Evolutionary conservation across 1,284 basidiomycete species (phyloP).

Genomic region (Microbotryum intermedium): DNA sequence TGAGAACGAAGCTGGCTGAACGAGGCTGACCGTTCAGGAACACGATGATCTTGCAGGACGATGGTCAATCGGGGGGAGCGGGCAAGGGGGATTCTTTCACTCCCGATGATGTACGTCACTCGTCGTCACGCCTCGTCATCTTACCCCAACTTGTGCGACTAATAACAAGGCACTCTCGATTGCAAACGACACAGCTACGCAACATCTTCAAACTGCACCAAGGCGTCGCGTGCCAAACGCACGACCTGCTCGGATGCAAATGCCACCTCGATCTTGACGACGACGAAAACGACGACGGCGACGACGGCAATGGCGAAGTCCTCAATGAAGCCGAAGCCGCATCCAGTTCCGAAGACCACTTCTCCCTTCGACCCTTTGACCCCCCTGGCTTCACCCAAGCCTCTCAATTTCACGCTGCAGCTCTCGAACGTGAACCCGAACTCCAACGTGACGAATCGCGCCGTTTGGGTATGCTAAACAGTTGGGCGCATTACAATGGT

Average conservation of each 20-base stretch:
- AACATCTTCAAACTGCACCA: conserved; percentile 84
- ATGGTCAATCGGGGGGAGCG: background rate
- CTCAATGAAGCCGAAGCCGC: background rate
- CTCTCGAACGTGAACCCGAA: conserved; percentile 25
- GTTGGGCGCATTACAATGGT: conserved; percentile 75
- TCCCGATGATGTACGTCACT: conserved; percentile 61
- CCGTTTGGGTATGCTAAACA: conserved; percentile 46
- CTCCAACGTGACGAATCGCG: background rate
- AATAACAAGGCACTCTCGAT: no score
- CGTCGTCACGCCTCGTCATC: background rate
- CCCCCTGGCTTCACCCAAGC: conserved; percentile 58
- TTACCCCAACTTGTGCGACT: background rate
- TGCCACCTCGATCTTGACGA: conserved; percentile 29
- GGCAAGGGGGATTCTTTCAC: conserved; percentile 63
- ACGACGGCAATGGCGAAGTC: conserved; percentile 31
- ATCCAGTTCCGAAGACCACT: conserved; percentile 31
- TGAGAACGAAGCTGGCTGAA: no score
- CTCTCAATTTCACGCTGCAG: conserved; percentile 51
- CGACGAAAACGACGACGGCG: conserved; percentile 12
- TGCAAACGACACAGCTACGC: conserved; percentile 50
- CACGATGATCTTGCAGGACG: conserved; percentile 27
- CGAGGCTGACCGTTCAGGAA: background rate
- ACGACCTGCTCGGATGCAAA: conserved; percentile 47
- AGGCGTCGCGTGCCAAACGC: conserved; percentile 78
- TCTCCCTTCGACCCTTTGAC: no score